phyloP scores from a whole-genome alignment of 495 filamentous ascomycete species.

The Tuber melanosporum region DNA sequence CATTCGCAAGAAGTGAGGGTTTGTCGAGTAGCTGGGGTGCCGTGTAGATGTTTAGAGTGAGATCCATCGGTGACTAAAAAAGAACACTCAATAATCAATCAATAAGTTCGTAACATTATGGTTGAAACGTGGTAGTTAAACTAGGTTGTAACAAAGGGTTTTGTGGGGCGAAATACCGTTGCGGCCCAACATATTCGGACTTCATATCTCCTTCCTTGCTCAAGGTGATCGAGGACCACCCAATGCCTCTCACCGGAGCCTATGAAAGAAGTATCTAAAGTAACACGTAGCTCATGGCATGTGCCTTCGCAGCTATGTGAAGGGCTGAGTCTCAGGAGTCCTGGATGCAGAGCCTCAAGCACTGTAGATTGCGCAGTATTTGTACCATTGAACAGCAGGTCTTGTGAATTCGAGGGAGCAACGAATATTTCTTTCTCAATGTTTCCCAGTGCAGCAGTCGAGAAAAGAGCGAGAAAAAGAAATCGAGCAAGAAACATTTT shows the following conservation, averaged over 20 bases:
- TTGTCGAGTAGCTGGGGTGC: conserved; percentile 32
- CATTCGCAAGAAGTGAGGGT: conserved; percentile 31
- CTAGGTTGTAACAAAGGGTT: conserved; percentile 4
- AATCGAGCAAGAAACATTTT: background rate
- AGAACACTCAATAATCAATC: conserved; percentile 5
- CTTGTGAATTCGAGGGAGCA: conserved; percentile 49
- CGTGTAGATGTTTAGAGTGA: conserved; percentile 59
- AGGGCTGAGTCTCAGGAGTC: conserved; percentile 54
- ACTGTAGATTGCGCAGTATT: conserved; percentile 47
- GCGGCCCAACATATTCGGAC: conserved; percentile 91
- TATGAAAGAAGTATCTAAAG: conserved; percentile 36
- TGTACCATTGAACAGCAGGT: conserved; percentile 29
- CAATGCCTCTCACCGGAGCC: conserved; percentile 60
- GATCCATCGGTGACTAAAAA: conserved; percentile 77
- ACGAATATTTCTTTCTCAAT: conserved; percentile 89
- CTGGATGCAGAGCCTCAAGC: conserved; percentile 60
- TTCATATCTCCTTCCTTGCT: conserved; percentile 73
- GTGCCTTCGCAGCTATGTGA: conserved; percentile 32
- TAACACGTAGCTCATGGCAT: conserved; percentile 24
- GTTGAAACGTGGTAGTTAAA: background rate
- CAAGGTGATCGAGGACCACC: conserved; percentile 74
- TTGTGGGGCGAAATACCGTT: conserved; percentile 53
- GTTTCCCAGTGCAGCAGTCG: conserved; percentile 53
- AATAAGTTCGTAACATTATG: background rate
- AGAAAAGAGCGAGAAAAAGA: conserved; percentile 38